Evolutionary conservation across 352 stramenopile species (phyloP).

Genomic region (Halophytophthora batemanensis): DNA sequence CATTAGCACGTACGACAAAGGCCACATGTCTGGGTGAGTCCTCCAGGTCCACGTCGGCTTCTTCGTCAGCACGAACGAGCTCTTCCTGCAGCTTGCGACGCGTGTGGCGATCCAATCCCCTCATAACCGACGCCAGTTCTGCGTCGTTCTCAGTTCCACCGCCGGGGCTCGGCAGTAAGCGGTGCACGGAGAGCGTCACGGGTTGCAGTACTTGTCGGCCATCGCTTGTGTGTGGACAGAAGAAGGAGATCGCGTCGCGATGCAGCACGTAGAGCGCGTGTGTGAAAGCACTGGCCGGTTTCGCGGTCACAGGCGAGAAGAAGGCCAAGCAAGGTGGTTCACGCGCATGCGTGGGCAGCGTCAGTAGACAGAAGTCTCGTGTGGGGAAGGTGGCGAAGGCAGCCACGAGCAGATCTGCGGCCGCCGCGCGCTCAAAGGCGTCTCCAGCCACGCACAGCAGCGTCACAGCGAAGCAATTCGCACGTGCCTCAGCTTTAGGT

Average conservation of each 20-base stretch:
- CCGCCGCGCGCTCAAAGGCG: slow-evolving; percentile 34
- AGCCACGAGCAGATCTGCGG: slow-evolving; percentile 40
- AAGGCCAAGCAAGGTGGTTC: slow-evolving; percentile 46
- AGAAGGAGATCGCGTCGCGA: slow-evolving; percentile 57
- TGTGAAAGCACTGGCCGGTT: slow-evolving; percentile 48
- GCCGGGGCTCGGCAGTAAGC: slow-evolving; percentile 14
- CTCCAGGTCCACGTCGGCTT: slow-evolving; percentile 57
- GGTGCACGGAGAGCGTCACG: slow-evolving; percentile 34
- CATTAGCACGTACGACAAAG: slow-evolving; percentile 58
- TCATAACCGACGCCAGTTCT: slow-evolving; percentile 11
- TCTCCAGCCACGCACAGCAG: slow-evolving; percentile 58
- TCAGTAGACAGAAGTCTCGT: slow-evolving; percentile 59
- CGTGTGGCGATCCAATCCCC: slow-evolving; percentile 28
- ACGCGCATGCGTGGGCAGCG: slow-evolving; percentile 39
- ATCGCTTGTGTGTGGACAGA: slow-evolving; percentile 28
- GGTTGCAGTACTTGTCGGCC: slow-evolving; percentile 26
- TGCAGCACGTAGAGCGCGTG: slow-evolving; percentile 57
- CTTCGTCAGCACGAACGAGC: slow-evolving; percentile 36
- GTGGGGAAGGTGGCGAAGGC: slow-evolving; percentile 51
- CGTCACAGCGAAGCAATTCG: slow-evolving; percentile 63
- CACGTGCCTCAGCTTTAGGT: slow-evolving; percentile 33
- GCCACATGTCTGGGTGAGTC: slow-evolving; percentile 62
- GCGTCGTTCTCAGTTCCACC: slow-evolving; percentile 8
- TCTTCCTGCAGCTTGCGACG: slow-evolving; percentile 30
- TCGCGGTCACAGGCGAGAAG: slow-evolving; percentile 41